Evolutionary conservation across 352 stramenopile species (phyloP), one percentile per base, ranked within the genome.

Genomic region (Phytophthora hybrid): DNA sequence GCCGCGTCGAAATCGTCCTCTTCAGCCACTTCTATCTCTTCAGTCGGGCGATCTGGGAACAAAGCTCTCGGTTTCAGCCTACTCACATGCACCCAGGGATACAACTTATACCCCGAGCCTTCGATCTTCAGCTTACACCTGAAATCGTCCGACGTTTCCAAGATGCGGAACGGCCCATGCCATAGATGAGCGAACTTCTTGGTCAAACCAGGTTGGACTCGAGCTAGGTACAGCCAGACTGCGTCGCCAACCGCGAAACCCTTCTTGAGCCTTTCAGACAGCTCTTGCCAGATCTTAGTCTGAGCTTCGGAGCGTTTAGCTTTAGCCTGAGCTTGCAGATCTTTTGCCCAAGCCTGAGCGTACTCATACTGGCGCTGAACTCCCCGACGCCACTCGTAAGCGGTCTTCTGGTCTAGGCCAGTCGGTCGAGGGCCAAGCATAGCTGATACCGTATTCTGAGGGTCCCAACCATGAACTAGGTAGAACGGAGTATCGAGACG

Each of bases 21-120:
- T 13, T 26, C 53, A 21, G n/a, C 53, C 4, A 59, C 26, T n/a
- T 59, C 53, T 2, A 44, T 11, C 9, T 59, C 23, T 3, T 14
- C 29, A 3, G 5, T 44, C 23, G 52, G 52, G 13, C 52, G 21
- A 11, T 59, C 34, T 16, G 52, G 52, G 34, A 59, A 59, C 23
- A 59, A 39, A 39, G 52, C 52, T 19, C 52, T 23, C 14, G 52
- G 52, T 13, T 59, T 59, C 23, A 59, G 23, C 19, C 52, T 23
- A 39, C n/a, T n/a, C n/a, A n/a, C n/a, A n/a, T n/a, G n/a, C n/a
- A n/a, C n/a, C n/a, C n/a, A n/a, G n/a, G n/a, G n/a, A n/a, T n/a
- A n/a, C n/a, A n/a, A n/a, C n/a, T n/a, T n/a, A n/a, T n/a, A n/a
- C n/a, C n/a, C n/a, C n/a, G n/a, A n/a, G n/a, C n/a, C n/a, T n/a